phyloP scores from a whole-genome alignment of 2,329 filamentous ascomycete genomes.

The Elsinoe perseae region DNA sequence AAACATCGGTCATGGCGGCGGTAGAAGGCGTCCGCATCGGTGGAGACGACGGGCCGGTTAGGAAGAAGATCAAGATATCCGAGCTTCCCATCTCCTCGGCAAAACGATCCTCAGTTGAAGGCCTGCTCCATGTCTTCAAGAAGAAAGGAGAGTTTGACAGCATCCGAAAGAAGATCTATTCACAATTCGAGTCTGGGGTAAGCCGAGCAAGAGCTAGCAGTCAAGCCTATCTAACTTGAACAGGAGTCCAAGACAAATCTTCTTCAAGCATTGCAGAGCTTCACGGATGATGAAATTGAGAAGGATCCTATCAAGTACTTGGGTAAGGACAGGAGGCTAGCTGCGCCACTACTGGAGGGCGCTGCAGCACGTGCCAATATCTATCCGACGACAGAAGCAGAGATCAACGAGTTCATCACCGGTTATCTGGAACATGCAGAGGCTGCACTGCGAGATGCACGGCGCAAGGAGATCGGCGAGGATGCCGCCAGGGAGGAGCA shows the following conservation, averaged over 20 bases:
- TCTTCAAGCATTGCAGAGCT: conserved; percentile 36
- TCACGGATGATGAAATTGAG: conserved; percentile 64
- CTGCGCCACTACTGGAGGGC: conserved; percentile 67
- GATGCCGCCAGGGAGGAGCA: conserved; percentile 61
- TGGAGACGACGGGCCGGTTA: conserved; percentile 25
- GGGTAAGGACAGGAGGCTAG: conserved; percentile 64
- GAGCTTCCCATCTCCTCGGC: conserved; percentile 66
- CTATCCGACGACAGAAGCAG: conserved; percentile 62
- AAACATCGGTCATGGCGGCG: conserved; percentile 19
- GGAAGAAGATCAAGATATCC: conserved; percentile 61
- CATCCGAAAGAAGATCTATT: conserved; percentile 68
- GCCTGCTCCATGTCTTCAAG: conserved; percentile 71
- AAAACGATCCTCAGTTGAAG: conserved; percentile 67
- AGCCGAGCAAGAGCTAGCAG: conserved; percentile 22
- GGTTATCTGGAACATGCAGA: conserved; percentile 57
- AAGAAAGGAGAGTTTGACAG: conserved; percentile 78
- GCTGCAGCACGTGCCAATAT: conserved; percentile 68
- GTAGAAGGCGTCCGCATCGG: conserved; percentile 14
- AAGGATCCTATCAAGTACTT: conserved; percentile 61
- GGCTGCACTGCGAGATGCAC: conserved; percentile 59
- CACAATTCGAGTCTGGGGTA: conserved; percentile 65
- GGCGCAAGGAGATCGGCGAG: conserved; percentile 59
- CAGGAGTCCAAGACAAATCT: conserved; percentile 62
- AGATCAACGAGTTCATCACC: conserved; percentile 62
- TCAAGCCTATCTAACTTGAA: not conserved